Evolutionary conservation across 371 early-diverging fungal genomes (phyloP).

Genomic region (Blakeslea trispora): DNA sequence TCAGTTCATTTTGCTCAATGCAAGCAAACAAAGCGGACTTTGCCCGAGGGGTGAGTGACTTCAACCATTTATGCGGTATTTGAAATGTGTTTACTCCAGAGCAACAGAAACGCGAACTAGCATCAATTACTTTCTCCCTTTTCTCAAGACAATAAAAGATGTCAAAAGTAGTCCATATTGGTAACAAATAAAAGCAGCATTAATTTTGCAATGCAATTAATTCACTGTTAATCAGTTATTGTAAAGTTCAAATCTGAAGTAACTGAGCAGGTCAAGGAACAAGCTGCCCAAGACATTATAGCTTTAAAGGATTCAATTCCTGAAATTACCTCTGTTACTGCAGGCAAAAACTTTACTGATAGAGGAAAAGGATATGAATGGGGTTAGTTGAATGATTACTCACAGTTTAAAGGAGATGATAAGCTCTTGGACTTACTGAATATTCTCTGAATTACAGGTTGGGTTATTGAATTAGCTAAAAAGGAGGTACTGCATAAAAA

Average conservation of each 20-base stretch:
- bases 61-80: too few species aligned
- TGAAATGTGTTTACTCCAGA: too few species aligned
- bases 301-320: constrained; percentile 44
- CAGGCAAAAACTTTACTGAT: constrained; percentile 53
- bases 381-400: too few species aligned
- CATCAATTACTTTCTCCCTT: too few species aligned
- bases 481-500: constrained; percentile 36
- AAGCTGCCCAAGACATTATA: constrained; percentile 22
- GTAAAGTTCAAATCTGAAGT: constrained; percentile 51
- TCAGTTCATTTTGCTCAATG: too few species aligned
- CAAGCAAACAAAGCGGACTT: too few species aligned
- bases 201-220: neutral
- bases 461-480: constrained; percentile 47
- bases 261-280: constrained; percentile 25
- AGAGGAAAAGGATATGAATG: constrained; percentile 49
- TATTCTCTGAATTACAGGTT: constrained; percentile 23
- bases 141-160: neutral
- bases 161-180: constrained; percentile 42
- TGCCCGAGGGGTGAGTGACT: too few species aligned
- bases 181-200: constrained; percentile 17
- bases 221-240: constrained; percentile 25
- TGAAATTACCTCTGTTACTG: constrained; percentile 30
- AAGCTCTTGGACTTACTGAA: neutral
- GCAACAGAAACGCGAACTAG: too few species aligned
- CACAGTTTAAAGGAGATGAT: neutral